phyloP scores from a whole-genome alignment of 202 grass and related monocot species.

The Musa balbisiana region DNA sequence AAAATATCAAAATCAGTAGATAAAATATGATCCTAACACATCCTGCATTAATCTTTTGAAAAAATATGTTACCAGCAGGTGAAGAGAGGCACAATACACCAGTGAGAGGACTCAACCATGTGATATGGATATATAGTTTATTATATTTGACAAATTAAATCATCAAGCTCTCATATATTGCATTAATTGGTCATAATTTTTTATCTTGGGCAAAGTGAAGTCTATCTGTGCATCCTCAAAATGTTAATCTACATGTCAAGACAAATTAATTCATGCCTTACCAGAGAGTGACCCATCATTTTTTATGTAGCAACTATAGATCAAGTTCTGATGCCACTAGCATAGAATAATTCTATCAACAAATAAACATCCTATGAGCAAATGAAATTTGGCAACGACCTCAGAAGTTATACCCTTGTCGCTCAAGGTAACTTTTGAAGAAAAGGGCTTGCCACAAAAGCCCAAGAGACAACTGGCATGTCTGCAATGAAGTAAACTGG shows the following conservation, averaged over 20 bases:
- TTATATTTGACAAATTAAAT: background rate
- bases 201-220: background rate
- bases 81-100: too few relatives aligned
- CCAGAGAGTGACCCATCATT: background rate
- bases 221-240: background rate
- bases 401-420: conserved; percentile 3
- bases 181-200: background rate
- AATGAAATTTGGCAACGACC: background rate
- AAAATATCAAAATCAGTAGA: too few relatives aligned
- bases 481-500: background rate
- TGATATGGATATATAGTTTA: too few relatives aligned
- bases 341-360: background rate
- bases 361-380: background rate
- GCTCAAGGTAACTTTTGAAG: conserved; percentile 3
- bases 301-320: background rate
- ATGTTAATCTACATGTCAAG: background rate
- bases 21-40: too few relatives aligned
- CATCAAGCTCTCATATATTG: background rate
- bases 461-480: conserved; percentile 2
- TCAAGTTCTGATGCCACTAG: background rate
- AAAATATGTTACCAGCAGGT: too few relatives aligned
- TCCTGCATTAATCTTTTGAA: too few relatives aligned
- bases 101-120: too few relatives aligned
- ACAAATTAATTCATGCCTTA: background rate
- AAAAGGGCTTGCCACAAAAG: background rate